Evolutionary conservation across 208 protist genomes (phyloP), one percentile per base, ranked within the genome.

Genomic region (Leishmania mexicana): DNA sequence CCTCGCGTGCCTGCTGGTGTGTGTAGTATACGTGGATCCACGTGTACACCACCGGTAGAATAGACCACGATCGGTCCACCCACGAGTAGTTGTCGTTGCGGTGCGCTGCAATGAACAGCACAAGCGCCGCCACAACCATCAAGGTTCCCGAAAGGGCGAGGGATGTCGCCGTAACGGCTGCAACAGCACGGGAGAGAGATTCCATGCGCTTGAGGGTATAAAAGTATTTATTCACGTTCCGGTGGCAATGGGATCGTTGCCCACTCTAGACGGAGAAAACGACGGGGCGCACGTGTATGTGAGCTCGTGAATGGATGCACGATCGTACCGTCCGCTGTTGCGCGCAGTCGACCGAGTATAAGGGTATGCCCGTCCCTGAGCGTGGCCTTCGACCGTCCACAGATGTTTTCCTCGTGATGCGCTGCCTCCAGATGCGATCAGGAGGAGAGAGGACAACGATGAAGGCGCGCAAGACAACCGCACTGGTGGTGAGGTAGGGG

Each of bases 11-110:
- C 40, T 40, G 7, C 4, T 64, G n/a, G 13, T 79, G 31, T 2
- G 86, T 89, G 77, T 91, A 92, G 62, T 72, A 86, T 35, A 87
- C 76, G 8, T 91, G 83, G 49, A 94, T 94, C 89, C 88, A 95
- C 19, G 92, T 85, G 84, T 94, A 94, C 49, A 95, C 78, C 7
- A 96, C 88, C 0, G 92, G 93, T 65, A 89, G 64, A 68, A 96
- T 92, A 15, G 93, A 95, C 90, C 92, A 97, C 42, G 84, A 85
- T 47, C 94, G 89, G 81, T 96, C 92, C 24, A 97, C 92, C 88
- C 92, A 96, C 35, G 89, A 96, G 83, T 93, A 94, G 83, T 96
- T 96, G 76, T 87, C 72, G 80, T 94, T 80, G 64, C 88, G 75
- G 67, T 83, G 78, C 5, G 92, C 84, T 21, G 79, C 84, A 11